Percentiles rank a stretch among this genome's conserved stretches.
phyloP scores from a whole-genome alignment of 306 rosid species.

The Rosa persica region DNA sequence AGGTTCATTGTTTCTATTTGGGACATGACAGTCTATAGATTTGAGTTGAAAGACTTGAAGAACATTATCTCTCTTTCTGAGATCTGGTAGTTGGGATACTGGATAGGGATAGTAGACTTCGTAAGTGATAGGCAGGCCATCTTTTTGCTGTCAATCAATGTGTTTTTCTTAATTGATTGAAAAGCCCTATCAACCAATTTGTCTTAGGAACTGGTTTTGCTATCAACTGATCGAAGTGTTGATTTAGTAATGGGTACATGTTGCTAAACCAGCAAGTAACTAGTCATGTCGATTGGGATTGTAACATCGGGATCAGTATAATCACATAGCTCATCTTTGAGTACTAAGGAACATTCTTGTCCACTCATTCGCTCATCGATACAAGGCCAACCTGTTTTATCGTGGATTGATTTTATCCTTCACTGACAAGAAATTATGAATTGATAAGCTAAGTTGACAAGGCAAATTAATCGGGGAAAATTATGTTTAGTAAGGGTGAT shows the following conservation, averaged over 20 bases:
- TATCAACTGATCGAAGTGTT: not conserved
- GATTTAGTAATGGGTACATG: not conserved
- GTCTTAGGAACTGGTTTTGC: not conserved
- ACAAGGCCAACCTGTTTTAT: not conserved
- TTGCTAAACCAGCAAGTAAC: not conserved
- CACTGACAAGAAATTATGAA: not conserved
- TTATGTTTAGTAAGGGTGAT: not conserved
- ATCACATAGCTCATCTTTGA: not conserved
- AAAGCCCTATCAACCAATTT: not conserved
- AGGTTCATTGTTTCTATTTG: constrained; percentile 40
- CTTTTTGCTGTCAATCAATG: constrained; percentile 4
- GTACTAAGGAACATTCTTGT: not conserved
- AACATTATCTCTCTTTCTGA: constrained; percentile 28
- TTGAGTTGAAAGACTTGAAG: constrained; percentile 18
- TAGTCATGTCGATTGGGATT: not conserved
- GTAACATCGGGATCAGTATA: not conserved
- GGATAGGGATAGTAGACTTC: constrained; percentile 24
- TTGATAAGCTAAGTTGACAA: not conserved
- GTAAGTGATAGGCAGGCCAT: not conserved
- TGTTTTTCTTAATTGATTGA: constrained; percentile 8
- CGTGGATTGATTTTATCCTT: not conserved
- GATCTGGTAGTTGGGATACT: constrained; percentile 36
- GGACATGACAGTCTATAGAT: constrained; percentile 30
- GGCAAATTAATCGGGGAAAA: not conserved
- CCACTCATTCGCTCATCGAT: not conserved